Base-by-base conservation (phyloP, 2,329 filamentous ascomycete species). In the Hyphodiscus sp. region DNA sequence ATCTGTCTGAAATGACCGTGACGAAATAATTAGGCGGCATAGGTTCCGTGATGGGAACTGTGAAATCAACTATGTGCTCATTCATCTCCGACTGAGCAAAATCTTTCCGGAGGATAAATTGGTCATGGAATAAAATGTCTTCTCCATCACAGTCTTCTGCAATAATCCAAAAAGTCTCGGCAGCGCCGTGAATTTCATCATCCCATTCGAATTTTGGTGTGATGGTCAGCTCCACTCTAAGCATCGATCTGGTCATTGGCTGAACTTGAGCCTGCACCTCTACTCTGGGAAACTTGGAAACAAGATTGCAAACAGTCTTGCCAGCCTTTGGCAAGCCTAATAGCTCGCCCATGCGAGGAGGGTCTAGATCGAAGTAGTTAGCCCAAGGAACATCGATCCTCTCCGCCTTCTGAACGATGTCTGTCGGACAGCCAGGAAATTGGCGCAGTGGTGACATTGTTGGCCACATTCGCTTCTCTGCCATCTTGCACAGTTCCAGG, bases 1-100 rank as follows among this genome's bases (percentile, higher is more conserved):
- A 99, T 62, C 94, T 81, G 70, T 99, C 94, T 2, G 92, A 97
- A 19, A 96, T 74, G 41, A 99, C 82, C 0, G 91, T 94, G 64
- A 99, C 90, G 73, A 99, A 99, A 74, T 99, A 99, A 70, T 99
- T 95, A 0, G 95, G 94, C 15, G 94, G 94, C 88, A 97, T 95
- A 0, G 95, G 95, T 63, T 99, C 94, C 0, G 90, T 91, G 61
- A 99, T 95, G 0, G 94, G 89, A 2, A 97, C 92, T 0, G 92
- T 97, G 64, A 99, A 94, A 63, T 99, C 94, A 26, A 99, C 87
- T 11, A 96, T 73, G 70, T 99, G 94, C 73, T 97, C 92, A 59
- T 92, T 96, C 68, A 86, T 81, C 65, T 97, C 92, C 1, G 86
- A 80, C 55, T 83, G 76, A 4, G 91, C 91, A 66, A 95, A 96